These are phyloP conservation scores for Ramaria sp. DNA, from an alignment of 768 basidiomycete species.

Conservation along the genomic window DNA sequence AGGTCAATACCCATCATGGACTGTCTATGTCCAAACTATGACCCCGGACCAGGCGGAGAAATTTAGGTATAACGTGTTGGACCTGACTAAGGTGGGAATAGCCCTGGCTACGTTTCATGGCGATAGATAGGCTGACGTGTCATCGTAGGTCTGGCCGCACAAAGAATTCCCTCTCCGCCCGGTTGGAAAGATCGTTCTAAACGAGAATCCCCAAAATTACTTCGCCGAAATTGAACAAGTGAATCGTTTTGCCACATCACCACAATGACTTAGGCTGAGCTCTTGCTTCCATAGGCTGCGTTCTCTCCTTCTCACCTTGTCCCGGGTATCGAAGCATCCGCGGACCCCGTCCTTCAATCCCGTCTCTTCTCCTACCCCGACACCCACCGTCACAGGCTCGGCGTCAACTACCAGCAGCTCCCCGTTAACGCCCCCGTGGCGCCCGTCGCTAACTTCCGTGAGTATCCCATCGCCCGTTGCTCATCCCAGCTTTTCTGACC, in stretches of 20 bases:
- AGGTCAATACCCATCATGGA: slow-evolving; percentile 78
- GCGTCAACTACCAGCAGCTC: slow-evolving; percentile 68
- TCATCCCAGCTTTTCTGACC: not conserved
- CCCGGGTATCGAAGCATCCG: slow-evolving; percentile 82
- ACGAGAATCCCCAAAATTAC: slow-evolving; percentile 76
- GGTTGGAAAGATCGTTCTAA: slow-evolving; percentile 74
- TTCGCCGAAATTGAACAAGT: slow-evolving; percentile 95
- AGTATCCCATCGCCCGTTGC: not conserved
- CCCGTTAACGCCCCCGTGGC: slow-evolving; percentile 75
- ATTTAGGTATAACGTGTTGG: slow-evolving; percentile 84
- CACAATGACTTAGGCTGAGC: slow-evolving; percentile 4
- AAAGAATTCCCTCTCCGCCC: slow-evolving; percentile 78
- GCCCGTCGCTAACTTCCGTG: slow-evolving; percentile 75
- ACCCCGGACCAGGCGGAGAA: slow-evolving; percentile 83
- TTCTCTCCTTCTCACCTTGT: slow-evolving; percentile 84
- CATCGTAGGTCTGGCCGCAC: slow-evolving; percentile 69
- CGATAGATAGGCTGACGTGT: slow-evolving; percentile 15
- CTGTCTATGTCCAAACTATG: slow-evolving; percentile 92
- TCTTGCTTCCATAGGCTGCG: slow-evolving; percentile 36
- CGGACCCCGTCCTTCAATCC: slow-evolving; percentile 89
- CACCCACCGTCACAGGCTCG: slow-evolving; percentile 78
- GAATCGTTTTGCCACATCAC: slow-evolving; percentile 25
- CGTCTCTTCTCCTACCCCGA: slow-evolving; percentile 94
- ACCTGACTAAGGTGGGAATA: slow-evolving; percentile 57
- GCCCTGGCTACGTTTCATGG: slow-evolving; percentile 1